Conservation (phyloP, 2,329 filamentous ascomycete genomes). For the Microsporum canis region DNA sequence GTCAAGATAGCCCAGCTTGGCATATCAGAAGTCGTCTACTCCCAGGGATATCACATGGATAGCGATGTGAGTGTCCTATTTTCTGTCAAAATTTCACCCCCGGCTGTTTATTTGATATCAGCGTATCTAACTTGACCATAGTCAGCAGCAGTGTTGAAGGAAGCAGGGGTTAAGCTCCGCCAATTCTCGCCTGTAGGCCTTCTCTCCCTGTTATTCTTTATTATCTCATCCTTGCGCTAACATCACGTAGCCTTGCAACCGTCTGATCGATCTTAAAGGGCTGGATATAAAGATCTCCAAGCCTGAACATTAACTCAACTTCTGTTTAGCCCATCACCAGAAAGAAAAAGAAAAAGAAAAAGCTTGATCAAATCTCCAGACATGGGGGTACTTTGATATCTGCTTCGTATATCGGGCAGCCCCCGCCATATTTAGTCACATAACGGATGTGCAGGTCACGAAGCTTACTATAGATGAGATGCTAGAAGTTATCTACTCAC, state of each 20-base stretch:
- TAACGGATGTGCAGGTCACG: not conserved
- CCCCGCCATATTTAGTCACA: not conserved
- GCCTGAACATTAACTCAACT: not conserved
- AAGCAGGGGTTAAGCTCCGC: slow-evolving; percentile 72
- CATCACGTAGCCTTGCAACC: slow-evolving; percentile 47
- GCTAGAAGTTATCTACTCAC: not conserved
- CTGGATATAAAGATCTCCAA: slow-evolving; percentile 1
- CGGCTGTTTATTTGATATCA: not conserved
- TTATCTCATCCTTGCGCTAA: slow-evolving; percentile 3
- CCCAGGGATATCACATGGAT: slow-evolving; percentile 90
- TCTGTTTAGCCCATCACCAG: not conserved
- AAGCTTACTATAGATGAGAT: not conserved
- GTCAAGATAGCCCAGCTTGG: slow-evolving; percentile 98
- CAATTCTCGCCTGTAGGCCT: slow-evolving; percentile 70
- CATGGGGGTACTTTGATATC: not conserved
- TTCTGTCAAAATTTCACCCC: not conserved
- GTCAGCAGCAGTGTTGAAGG: slow-evolving; percentile 67
- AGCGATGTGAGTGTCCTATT: slow-evolving; percentile 39
- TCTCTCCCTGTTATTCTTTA: slow-evolving; percentile 16
- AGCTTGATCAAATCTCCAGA: not conserved
- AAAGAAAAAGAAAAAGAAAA: not conserved
- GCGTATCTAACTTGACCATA: slow-evolving; percentile 19
- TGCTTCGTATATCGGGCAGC: not conserved
- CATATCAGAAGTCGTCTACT: slow-evolving; percentile 91
- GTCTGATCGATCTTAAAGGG: slow-evolving; percentile 49